Conservation (phyloP, 2,329 filamentous ascomycete species). For the Aspergillus tamarii region DNA sequence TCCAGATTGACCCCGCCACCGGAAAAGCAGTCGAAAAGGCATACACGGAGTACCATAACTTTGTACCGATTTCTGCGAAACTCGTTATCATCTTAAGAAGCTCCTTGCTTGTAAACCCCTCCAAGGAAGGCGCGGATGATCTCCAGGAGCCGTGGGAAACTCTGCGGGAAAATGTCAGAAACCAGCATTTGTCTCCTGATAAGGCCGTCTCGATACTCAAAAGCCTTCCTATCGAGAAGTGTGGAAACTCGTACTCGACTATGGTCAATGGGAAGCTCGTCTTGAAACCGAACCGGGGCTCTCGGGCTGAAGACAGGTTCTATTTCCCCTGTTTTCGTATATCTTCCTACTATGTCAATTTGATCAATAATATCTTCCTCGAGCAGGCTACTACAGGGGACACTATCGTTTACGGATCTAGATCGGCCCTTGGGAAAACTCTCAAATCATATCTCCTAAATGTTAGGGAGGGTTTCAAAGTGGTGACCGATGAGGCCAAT, state of each 20-base stretch:
- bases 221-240: neutral
- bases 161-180: neutral
- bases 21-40: neutral
- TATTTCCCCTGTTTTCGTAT: conserved; percentile 2
- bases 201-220: neutral
- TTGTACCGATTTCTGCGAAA: neutral
- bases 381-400: neutral
- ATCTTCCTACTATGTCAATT: neutral
- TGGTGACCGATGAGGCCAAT: neutral
- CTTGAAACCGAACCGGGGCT: neutral
- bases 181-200: neutral
- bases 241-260: neutral
- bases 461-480: neutral
- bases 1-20: neutral
- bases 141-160: neutral
- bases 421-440: neutral
- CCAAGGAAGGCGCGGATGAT: neutral
- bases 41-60: neutral
- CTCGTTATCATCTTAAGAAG: neutral
- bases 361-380: conserved; percentile 4
- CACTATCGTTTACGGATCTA: neutral
- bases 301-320: neutral
- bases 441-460: neutral
- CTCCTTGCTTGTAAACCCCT: neutral
- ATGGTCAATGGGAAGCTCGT: neutral